Conservation (phyloP, 83 land plant species). For the Picea abies region DNA sequence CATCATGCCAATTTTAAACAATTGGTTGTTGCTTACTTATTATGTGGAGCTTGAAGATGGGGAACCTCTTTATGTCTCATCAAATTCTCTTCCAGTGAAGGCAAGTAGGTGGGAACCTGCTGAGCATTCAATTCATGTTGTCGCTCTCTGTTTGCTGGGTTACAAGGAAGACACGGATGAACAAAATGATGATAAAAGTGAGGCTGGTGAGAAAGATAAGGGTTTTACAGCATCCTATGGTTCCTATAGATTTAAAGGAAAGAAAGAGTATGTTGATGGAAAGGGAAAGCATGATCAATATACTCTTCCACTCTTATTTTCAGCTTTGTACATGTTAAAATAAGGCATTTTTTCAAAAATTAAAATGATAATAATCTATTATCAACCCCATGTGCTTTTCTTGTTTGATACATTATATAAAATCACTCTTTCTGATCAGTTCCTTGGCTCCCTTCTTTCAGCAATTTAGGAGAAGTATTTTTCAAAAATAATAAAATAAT, state of each 20-base stretch:
- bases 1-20: conserved; percentile 25
- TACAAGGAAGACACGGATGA: conserved; percentile 40
- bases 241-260: conserved; percentile 76
- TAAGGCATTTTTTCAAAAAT: too few species aligned
- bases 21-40: conserved; percentile 43
- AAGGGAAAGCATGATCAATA: conserved; percentile 88
- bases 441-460: too few species aligned
- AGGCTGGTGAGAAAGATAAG: conserved; percentile 45
- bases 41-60: conserved; percentile 62
- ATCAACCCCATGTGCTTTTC: too few species aligned
- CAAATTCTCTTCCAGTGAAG: conserved; percentile 78
- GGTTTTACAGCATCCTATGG: conserved; percentile 54
- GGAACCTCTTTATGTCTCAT: conserved; percentile 61
- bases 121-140: conserved; percentile 78
- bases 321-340: too few species aligned
- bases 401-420: too few species aligned
- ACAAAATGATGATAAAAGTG: conserved; percentile 37
- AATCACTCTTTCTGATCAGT: too few species aligned
- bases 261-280: conserved; percentile 70
- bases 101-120: conserved; percentile 79
- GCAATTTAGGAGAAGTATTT: too few species aligned
- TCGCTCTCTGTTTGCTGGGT: conserved; percentile 63
- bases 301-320: conserved; percentile 23
- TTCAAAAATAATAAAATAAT: too few species aligned
- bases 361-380: too few species aligned